Evolutionary conservation across 495 filamentous ascomycete genomes (phyloP), one percentile per base, ranked within the genome.

Genomic region (Cercophora scortea): DNA sequence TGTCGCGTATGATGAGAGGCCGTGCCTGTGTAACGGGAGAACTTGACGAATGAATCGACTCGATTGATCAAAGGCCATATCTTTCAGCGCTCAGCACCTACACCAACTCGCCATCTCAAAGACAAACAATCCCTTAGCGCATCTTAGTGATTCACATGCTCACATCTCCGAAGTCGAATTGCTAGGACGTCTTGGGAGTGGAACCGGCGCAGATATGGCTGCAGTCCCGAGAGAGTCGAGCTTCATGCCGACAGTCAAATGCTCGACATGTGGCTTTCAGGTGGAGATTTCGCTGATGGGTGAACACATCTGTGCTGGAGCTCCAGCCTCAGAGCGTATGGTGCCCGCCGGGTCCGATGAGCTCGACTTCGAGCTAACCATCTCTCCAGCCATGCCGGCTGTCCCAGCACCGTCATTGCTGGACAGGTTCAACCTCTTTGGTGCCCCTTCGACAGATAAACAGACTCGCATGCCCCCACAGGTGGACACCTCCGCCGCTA

Each of bases 221-320:
- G 65, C 67, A 35, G 55, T 69, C 40, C 69, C 73, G 57, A 71
- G 83, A 60, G 76, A 80, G 53, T 80, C 81, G 72, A 83, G 80
- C 72, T 83, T 91, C 47, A 76, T 98, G 75, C 90, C 92, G 61
- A 83, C 83, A 16, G 90, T 98, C 68, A 97, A 96, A 82, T 98
- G 93, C 74, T 97, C 94, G 46, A 86, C 78, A 66, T 98, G 93
- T 64, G 83, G 83, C 44, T 70, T 73, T 35, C 81, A 93, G 64
- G 89, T 97, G 54, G 88, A 92, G 62, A 96, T 98, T 58, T 84
- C 87, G 8, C 70, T 82, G 61, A 88, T 98, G 89, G 93, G 90
- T 41, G 91, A 98, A 58, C 93, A 98, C 78, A 66, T 86, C 51
- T 95, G 89, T 68, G 65, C 71, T 42, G 61, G 61, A 48, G 51